Evolutionary conservation across 345 rosid species (phyloP).

Genomic region (Zanthoxylum bungeanum): DNA sequence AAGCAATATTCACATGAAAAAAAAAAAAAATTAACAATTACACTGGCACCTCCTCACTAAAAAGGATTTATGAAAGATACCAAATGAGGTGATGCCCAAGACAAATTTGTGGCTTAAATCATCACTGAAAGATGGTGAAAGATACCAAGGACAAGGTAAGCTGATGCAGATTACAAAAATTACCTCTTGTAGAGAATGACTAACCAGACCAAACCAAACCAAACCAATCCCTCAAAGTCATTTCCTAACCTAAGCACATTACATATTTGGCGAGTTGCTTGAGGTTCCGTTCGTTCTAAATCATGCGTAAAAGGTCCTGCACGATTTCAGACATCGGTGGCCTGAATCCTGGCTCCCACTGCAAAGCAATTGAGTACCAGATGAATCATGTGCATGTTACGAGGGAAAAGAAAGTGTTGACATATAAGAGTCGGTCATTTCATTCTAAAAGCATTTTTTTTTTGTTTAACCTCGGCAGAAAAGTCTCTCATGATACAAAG

Average conservation of each 20-base stretch:
- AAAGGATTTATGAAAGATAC: slow-evolving; percentile 1
- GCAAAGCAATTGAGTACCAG: slow-evolving; percentile 16
- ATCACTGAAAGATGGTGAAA: background rate
- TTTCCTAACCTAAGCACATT: slow-evolving; percentile 10
- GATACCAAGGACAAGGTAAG: background rate
- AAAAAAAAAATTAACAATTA: background rate
- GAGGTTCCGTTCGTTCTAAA: slow-evolving; percentile 25
- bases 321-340: slow-evolving; percentile 82
- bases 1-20: slow-evolving; percentile 7
- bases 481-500: background rate
- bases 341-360: slow-evolving; percentile 91
- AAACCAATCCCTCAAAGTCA: background rate
- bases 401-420: background rate
- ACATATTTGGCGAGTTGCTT: background rate
- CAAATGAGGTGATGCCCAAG: slow-evolving; percentile 1
- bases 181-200: background rate
- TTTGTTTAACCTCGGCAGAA: background rate
- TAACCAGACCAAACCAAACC: slow-evolving; percentile 3
- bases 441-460: background rate
- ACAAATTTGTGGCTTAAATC: background rate
- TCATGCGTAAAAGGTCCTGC: slow-evolving; percentile 76
- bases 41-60: slow-evolving; percentile 1
- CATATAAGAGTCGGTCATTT: background rate
- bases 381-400: background rate
- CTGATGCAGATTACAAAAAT: background rate